phyloP scores from a whole-genome alignment of 2,329 filamentous ascomycete species.

The Lomentospora prolificans region DNA sequence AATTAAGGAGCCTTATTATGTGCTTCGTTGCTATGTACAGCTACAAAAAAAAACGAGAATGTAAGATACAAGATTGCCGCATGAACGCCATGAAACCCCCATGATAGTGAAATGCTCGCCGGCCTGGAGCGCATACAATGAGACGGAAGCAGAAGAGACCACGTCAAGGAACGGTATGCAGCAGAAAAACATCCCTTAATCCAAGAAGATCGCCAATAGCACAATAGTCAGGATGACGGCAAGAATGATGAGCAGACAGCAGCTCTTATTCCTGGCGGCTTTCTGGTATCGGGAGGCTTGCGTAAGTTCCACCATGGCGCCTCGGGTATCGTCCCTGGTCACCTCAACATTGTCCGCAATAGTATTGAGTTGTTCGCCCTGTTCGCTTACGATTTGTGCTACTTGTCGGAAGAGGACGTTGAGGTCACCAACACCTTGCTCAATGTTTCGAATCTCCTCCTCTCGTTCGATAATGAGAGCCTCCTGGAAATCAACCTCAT shows the following conservation, averaged over 20 bases:
- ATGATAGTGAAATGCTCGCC: conserved; percentile 13
- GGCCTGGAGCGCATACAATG: conserved; percentile 15
- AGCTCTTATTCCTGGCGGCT: conserved; percentile 88
- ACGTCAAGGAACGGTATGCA: conserved; percentile 8
- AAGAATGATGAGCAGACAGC: conserved; percentile 80
- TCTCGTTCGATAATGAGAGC: conserved; percentile 92
- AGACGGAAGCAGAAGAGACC: conserved; percentile 11
- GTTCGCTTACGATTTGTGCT: conserved; percentile 92
- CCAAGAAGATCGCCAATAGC: conserved; percentile 73
- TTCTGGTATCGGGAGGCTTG: conserved; percentile 89
- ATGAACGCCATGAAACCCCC: conserved; percentile 1
- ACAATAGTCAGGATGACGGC: conserved; percentile 84
- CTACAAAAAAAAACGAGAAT: conserved; percentile 13
- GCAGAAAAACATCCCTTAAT: conserved; percentile 32
- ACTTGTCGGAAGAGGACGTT: conserved; percentile 97
- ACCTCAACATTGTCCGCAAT: conserved; percentile 84
- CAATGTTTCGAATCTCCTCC: conserved; percentile 93
- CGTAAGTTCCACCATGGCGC: conserved; percentile 76
- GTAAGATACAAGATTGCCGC: conserved; percentile 10
- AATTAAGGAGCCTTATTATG: background rate
- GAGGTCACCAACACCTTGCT: conserved; percentile 88
- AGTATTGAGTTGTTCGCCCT: conserved; percentile 78
- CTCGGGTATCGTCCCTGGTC: conserved; percentile 69
- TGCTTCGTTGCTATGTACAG: conserved; percentile 4
- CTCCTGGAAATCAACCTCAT: conserved; percentile 97